Percentiles rank a stretch among this genome's conserved stretches.
phyloP scores from a whole-genome alignment of 2,329 filamentous ascomycete species.

The Escovopsis weberi region DNA sequence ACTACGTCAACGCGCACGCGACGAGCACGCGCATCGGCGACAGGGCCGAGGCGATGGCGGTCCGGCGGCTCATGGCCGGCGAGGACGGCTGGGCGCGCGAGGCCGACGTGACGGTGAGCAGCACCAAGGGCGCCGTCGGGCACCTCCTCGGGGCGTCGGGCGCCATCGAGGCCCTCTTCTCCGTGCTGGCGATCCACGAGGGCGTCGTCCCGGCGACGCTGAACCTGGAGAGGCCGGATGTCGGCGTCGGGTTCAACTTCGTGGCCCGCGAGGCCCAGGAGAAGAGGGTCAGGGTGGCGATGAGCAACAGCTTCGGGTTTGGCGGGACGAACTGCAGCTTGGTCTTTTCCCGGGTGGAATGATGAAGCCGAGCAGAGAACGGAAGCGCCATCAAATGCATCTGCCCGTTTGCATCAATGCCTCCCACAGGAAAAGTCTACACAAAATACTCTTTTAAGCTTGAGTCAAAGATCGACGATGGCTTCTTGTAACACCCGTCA shows the following conservation, averaged over 20 bases:
- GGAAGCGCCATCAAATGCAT: background rate
- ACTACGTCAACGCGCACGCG: slow-evolving; percentile 93
- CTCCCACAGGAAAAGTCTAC: no score
- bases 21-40: slow-evolving; percentile 81
- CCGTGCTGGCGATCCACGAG: slow-evolving; percentile 62
- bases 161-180: slow-evolving; percentile 78
- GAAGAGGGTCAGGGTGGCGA: slow-evolving; percentile 53
- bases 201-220: slow-evolving; percentile 71
- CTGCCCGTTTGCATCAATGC: no score
- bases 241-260: slow-evolving; percentile 71
- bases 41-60: slow-evolving; percentile 72
- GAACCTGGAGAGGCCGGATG: slow-evolving; percentile 56
- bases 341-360: slow-evolving; percentile 44
- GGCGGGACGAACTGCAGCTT: slow-evolving; percentile 90
- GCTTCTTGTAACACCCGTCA: no score
- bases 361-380: background rate
- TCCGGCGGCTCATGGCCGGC: slow-evolving; percentile 62
- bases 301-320: slow-evolving; percentile 97
- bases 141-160: slow-evolving; percentile 87
- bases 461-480: background rate
- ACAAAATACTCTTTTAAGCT: background rate
- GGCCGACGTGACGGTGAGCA: slow-evolving; percentile 64
- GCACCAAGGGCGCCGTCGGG: slow-evolving; percentile 85
- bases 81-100: slow-evolving; percentile 49
- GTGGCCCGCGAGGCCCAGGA: slow-evolving; percentile 59